Conservation (phyloP, 495 filamentous ascomycete genomes). For the Aspergillus funiculosus region DNA sequence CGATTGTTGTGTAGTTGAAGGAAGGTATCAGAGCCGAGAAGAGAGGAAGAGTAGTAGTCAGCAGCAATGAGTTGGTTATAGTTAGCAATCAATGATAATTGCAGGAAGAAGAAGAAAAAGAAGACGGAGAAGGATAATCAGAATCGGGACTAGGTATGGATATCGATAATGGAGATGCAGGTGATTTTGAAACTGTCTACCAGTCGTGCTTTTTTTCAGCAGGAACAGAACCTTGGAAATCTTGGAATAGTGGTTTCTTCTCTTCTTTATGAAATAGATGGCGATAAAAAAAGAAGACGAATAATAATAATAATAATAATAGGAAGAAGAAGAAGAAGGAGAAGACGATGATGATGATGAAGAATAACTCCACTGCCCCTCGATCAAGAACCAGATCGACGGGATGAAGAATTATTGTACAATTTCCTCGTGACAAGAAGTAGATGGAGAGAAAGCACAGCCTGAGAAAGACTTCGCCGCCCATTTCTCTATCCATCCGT, state of each 20-base stretch:
- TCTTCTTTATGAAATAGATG: background rate
- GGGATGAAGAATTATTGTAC: constrained; percentile 4
- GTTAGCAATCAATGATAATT: constrained; percentile 1
- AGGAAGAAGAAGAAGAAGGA: constrained; percentile 6
- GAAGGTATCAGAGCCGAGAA: background rate
- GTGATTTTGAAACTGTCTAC: constrained; percentile 10
- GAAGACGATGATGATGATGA: background rate
- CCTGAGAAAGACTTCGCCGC: too few species aligned
- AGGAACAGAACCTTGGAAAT: background rate
- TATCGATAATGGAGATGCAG: constrained; percentile 12
- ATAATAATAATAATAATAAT: background rate
- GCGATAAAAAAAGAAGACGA: background rate
- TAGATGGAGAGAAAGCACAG: too few species aligned
- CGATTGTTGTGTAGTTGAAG: too few species aligned
- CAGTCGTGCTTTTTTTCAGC: background rate
- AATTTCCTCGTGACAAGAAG: constrained; percentile 12
- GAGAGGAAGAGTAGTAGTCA: background rate
- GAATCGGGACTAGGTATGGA: constrained; percentile 13
- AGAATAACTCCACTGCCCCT: background rate
- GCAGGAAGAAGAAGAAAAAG: too few species aligned
- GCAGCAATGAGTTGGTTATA: constrained; percentile 1
- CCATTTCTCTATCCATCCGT: constrained; percentile 9
- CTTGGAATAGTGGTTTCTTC: background rate
- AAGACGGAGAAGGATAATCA: too few species aligned
- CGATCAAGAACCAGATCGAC: constrained; percentile 27